Evolutionary conservation across 2,329 filamentous ascomycete species (phyloP).

Genomic region (Fusarium guadeloupense): DNA sequence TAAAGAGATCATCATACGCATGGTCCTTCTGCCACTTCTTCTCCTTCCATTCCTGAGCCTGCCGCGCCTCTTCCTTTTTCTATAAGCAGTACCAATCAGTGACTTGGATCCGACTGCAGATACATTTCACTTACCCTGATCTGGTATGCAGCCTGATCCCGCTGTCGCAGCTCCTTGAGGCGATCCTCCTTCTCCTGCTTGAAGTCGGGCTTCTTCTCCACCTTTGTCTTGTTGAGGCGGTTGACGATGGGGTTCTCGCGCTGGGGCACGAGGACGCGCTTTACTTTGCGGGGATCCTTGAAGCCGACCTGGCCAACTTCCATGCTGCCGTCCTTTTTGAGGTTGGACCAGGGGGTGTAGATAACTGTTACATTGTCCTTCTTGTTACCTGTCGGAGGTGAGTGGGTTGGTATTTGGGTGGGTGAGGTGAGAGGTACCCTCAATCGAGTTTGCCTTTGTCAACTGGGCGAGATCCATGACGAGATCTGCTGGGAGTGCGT

Average conservation of each 20-base stretch:
- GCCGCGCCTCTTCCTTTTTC: conserved; percentile 79
- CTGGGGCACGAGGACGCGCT: conserved; percentile 79
- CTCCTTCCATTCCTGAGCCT: conserved; percentile 84
- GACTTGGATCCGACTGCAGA: too few relatives aligned
- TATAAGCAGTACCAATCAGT: conserved; percentile 47
- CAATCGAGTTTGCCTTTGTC: conserved; percentile 98
- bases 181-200: conserved; percentile 82
- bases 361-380: conserved; percentile 97
- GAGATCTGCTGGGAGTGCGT: conserved; percentile 77
- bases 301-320: conserved; percentile 94
- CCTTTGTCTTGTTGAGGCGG: conserved; percentile 95
- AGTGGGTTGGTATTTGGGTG: neutral
- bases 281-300: conserved; percentile 85
- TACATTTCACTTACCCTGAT: conserved; percentile 62
- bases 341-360: conserved; percentile 97
- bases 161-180: conserved; percentile 74
- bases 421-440: conserved; percentile 64
- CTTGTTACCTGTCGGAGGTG: conserved; percentile 79
- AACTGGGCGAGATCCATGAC: conserved; percentile 92
- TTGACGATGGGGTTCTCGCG: conserved; percentile 94
- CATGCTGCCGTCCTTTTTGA: conserved; percentile 96
- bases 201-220: conserved; percentile 87
- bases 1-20: conserved; percentile 92
- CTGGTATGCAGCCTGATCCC: conserved; percentile 71
- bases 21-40: conserved; percentile 97